Evolutionary conservation across 495 filamentous ascomycete genomes (phyloP).

Genomic region (Annulohypoxylon nitens): DNA sequence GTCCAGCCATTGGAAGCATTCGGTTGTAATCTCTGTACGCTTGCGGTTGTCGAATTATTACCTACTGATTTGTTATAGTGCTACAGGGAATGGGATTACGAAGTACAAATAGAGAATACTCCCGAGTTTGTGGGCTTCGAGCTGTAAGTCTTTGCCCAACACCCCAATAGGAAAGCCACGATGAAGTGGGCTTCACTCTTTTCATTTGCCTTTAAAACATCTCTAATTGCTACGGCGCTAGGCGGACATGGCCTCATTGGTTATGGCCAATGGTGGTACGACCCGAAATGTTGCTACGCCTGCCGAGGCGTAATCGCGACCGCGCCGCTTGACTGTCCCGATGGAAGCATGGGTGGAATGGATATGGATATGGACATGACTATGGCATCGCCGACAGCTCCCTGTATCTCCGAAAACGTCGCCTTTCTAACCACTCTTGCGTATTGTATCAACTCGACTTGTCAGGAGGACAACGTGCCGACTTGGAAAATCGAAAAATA

Average conservation of each 20-base stretch:
- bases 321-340: conserved; percentile 9
- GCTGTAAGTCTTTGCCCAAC: neutral
- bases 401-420: conserved; percentile 16
- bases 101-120: neutral
- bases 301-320: conserved; percentile 1
- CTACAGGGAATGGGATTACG: neutral
- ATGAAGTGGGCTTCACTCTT: conserved; percentile 9
- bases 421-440: conserved; percentile 34
- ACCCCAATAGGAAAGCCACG: neutral
- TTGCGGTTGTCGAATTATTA: neutral
- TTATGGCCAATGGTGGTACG: conserved; percentile 17
- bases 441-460: conserved; percentile 34
- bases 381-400: conserved; percentile 12
- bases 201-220: neutral
- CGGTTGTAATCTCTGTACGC: neutral
- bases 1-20: neutral
- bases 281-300: conserved; percentile 10
- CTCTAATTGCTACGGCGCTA: conserved; percentile 9
- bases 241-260: conserved; percentile 21
- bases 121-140: neutral
- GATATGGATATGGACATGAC: conserved; percentile 15
- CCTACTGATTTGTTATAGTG: conserved; percentile 6
- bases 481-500: conserved; percentile 31
- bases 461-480: conserved; percentile 1
- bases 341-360: conserved; percentile 1